A percentile compares a stretch with the other conserved stretches of the same genome.
Evolutionary conservation across 2,329 filamentous ascomycete species (phyloP).

Genomic region (Chrysosporium keratinophilum): DNA sequence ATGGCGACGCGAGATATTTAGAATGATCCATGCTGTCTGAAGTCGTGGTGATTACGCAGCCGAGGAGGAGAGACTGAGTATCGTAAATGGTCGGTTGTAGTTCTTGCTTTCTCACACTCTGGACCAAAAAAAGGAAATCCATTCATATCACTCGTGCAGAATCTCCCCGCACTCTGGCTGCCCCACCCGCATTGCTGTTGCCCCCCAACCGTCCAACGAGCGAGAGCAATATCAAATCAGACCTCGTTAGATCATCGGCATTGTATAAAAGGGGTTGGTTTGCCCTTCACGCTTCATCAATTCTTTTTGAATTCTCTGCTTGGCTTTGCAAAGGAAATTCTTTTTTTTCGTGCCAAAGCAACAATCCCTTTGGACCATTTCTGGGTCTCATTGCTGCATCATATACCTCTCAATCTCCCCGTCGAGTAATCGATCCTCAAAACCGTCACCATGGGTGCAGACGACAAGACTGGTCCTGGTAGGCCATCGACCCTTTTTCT

Average conservation of each 20-base stretch:
- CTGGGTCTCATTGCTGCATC: not conserved
- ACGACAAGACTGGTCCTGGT: slow-evolving; percentile 22
- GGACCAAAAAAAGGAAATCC: not conserved
- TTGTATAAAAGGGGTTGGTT: not conserved
- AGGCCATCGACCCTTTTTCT: too few relatives aligned
- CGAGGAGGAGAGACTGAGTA: too few relatives aligned
- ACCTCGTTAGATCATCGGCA: not conserved
- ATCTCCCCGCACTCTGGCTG: slow-evolving; percentile 2
- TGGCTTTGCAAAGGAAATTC: too few relatives aligned
- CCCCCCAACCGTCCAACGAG: not conserved
- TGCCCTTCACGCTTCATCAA: not conserved
- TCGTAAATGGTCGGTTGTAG: not conserved
- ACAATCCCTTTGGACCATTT: not conserved
- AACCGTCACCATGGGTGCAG: slow-evolving; percentile 27
- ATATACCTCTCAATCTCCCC: not conserved
- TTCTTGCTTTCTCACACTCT: not conserved
- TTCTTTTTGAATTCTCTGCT: too few relatives aligned
- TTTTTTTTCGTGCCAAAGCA: too few relatives aligned
- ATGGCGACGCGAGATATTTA: too few relatives aligned
- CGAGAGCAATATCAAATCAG: too few relatives aligned
- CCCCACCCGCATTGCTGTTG: not conserved
- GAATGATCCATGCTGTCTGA: too few relatives aligned
- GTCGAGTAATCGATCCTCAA: not conserved
- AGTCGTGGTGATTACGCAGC: too few relatives aligned
- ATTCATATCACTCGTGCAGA: not conserved